Conservation (phyloP, 2,329 filamentous ascomycete genomes). For the Diaporthe helianthi region DNA sequence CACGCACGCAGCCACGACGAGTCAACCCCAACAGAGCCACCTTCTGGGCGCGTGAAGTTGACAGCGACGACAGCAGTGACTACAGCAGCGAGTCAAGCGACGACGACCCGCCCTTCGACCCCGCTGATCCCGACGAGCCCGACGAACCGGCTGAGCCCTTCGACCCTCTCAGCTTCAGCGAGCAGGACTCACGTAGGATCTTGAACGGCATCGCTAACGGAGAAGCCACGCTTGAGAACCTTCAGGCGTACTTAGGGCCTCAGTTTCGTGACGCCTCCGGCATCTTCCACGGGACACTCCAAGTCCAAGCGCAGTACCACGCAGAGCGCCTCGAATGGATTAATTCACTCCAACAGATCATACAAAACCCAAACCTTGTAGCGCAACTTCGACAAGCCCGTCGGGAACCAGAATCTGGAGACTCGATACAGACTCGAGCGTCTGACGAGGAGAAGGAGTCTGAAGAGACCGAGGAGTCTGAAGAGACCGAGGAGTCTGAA, state of each 20-base stretch:
- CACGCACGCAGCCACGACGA: neutral
- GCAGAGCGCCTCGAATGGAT: neutral
- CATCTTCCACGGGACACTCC: neutral
- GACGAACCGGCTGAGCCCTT: neutral
- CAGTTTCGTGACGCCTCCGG: neutral
- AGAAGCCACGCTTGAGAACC: neutral
- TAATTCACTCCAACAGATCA: neutral
- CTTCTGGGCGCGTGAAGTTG: neutral
- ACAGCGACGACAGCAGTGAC: neutral
- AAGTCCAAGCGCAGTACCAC: neutral
- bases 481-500: neutral
- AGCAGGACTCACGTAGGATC: neutral
- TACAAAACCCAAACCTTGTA: neutral
- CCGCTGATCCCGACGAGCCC: neutral
- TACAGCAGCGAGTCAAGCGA: neutral
- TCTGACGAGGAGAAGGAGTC: neutral
- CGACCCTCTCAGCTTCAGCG: neutral
- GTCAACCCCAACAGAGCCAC: slow-evolving; percentile 4
- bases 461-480: neutral
- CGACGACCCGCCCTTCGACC: neutral
- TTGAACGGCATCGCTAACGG: neutral
- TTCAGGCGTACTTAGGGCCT: neutral
- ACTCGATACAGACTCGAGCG: too few species aligned
- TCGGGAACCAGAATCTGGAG: neutral
- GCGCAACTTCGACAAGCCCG: neutral